A percentile compares a stretch with the other conserved stretches of the same genome.
Evolutionary conservation across 2,329 filamentous ascomycete genomes (phyloP).

Genomic region (Fusarium sp.): DNA sequence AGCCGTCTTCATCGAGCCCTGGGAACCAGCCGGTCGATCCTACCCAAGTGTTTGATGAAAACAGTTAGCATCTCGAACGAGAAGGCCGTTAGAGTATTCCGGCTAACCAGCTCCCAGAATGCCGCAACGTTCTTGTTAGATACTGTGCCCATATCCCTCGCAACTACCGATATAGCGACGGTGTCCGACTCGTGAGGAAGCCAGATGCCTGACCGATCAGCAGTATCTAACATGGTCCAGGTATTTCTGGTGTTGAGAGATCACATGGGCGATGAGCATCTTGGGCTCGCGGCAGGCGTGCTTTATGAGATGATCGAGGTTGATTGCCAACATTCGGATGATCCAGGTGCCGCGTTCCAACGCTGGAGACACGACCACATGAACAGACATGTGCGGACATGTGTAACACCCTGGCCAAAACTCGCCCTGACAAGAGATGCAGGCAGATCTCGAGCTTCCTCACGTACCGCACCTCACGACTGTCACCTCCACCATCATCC

Average conservation of each 20-base stretch:
- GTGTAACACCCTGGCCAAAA: not conserved
- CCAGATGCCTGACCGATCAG: not conserved
- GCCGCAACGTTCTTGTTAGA: constrained; percentile 58
- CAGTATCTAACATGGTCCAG: constrained; percentile 35
- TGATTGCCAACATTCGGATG: constrained; percentile 57
- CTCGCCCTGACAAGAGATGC: constrained; percentile 21
- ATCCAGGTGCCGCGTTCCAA: constrained; percentile 59
- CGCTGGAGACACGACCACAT: constrained; percentile 60
- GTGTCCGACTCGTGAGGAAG: constrained; percentile 53
- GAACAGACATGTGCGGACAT: constrained; percentile 54
- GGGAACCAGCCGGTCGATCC: not conserved
- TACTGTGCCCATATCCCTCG: constrained; percentile 58
- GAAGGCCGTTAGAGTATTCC: not conserved
- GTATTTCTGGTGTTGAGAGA: constrained; percentile 57
- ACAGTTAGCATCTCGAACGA: constrained; percentile 26
- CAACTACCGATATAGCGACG: constrained; percentile 60
- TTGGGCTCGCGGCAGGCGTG: constrained; percentile 58
- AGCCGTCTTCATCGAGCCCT: not conserved
- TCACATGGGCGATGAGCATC: constrained; percentile 58
- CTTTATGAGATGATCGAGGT: constrained; percentile 61
- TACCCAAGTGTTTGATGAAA: constrained; percentile 37
- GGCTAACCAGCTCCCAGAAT: constrained; percentile 49
- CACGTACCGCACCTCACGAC: constrained; percentile 62
- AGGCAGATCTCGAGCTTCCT: constrained; percentile 58
- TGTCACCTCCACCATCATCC: constrained; percentile 55